Conservation (phyloP, 1,139 yeast genomes). For the Entelexis paramagnoliae region DNA sequence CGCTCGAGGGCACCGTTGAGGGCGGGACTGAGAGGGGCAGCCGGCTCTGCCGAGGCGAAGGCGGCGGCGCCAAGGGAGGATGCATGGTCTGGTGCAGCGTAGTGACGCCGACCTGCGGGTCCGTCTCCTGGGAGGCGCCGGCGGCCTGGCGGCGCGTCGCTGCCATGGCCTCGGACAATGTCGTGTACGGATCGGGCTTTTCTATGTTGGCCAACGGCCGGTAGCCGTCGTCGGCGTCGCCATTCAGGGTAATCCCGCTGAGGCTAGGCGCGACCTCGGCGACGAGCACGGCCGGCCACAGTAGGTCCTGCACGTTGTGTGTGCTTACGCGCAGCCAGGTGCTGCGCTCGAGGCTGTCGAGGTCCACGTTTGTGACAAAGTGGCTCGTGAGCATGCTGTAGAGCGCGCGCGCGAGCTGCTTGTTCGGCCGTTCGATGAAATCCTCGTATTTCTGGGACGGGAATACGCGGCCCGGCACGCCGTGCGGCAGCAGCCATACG, state of each 20-base stretch:
- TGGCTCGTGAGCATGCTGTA: conserved; percentile 7
- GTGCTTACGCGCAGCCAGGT: conserved; percentile 22
- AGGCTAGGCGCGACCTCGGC: conserved; percentile 12
- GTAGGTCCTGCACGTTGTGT: conserved; percentile 18
- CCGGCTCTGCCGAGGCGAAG: conserved; percentile 15
- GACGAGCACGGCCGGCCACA: conserved; percentile 23
- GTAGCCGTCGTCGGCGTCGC: neutral
- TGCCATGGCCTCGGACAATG: conserved; percentile 14
- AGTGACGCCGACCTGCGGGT: neutral
- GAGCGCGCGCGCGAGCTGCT: conserved; percentile 15
- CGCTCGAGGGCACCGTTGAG: neutral
- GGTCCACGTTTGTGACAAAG: conserved; percentile 12
- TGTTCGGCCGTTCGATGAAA: conserved; percentile 16
- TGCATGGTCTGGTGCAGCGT: conserved; percentile 9
- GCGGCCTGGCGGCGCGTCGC: conserved; percentile 5
- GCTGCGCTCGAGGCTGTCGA: conserved; percentile 15
- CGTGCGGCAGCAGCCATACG: conserved; percentile 24
- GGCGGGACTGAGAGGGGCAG: neutral
- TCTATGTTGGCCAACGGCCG: conserved; percentile 12
- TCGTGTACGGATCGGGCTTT: conserved; percentile 15
- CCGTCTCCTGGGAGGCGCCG: neutral
- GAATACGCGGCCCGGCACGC: conserved; percentile 20
- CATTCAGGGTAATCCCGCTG: neutral
- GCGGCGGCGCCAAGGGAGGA: conserved; percentile 21
- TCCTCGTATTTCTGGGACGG: conserved; percentile 9